Evolutionary conservation across 1,139 yeast species (phyloP), one percentile per base, ranked within the genome.

Genomic region (Suhomyces guaymorum): DNA sequence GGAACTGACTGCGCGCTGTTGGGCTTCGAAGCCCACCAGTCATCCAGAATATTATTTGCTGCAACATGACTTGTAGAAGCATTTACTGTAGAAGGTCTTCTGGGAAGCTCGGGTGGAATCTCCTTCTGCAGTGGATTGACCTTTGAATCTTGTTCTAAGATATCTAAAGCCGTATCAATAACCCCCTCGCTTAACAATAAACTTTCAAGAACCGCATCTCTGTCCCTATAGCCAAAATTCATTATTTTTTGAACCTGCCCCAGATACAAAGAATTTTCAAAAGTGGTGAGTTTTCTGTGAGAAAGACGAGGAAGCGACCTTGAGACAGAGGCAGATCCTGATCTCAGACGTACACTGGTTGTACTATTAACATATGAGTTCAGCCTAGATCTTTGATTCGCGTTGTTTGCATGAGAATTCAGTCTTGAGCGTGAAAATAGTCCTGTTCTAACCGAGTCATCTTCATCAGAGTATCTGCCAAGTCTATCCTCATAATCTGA

Each of bases 121-220:
- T 69, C 76, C 6, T 49, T 54, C 38, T 57, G 53, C 16, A 46
- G 37, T 4, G 75, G 75, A 44, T 68, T 69, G 26, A 63, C 42
- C 40, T 54, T 55, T 2, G 56, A 38, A 42, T 71, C 75, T 34
- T 65, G 61, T 14, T 75, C 64, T 38, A 78, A 56, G 18, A 70
- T 66, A 31, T 74, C 73, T 28, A 73, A 51, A 2, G 84, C 82
- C 30, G 51, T 44, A 27, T 73, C 72, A 22, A 76, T 51, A 43
- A 70, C 66, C 6, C 84, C 83, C 34, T 61, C 57, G 31, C 75
- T 57, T 28, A 71, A 51, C 20, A 63, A 56, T 42, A 79, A 63
- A 35, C 80, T 76, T 48, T 78, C 83, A 38, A 71, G 54, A 29
- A 70, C 64, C 5, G 69, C 51, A 37, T 75, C 80, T 36, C 63